Base-by-base conservation (phyloP, 352 stramenopile species). In the Chrysophaeum taylorii region DNA sequence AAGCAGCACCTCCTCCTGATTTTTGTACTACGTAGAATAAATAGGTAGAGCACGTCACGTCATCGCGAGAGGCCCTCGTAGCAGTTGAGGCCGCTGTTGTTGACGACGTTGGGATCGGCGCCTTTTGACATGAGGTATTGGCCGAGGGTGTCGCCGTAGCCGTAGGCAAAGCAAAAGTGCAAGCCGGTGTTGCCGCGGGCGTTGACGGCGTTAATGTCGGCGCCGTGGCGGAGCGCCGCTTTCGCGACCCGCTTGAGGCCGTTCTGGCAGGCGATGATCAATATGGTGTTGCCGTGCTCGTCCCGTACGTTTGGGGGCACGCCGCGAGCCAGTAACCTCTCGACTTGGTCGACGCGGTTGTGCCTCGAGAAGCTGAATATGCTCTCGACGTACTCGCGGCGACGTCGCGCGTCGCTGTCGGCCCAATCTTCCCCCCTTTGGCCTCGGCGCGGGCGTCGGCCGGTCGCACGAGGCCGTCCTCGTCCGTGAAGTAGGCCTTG, bases 211-310 rank as follows among this genome's bases (percentile, higher is more conserved):
- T 91, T 91, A 76, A 92, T 90, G 73, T 93, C 88, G 70, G 78
- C 80, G 33, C 85, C 86, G 53, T 83, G 80, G n/a, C 86, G 82
- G 35, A 94, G 76, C 29, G 84, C 84, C 31, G 89, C 78, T 75
- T 92, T 94, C 60, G 79, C 82, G 71, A 94, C 88, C 60, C 87
- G 86, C 76, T 92, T 92, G 71, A 91, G 84, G 48, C 87, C 87
- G 75, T 92, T 92, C 75, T 94, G 86, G 62, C 85, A 92, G 25
- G 84, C 85, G 57, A 92, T 88, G 36, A 79, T 81, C 38, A 92
- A 76, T 37, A 92, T 77, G 36, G 85, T 91, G 78, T 93, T 93
- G 33, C 86, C 87, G 42, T 88, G 80, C 29, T 72, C 63, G 69
- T 93, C 86, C 21, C 80, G 74, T 0, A 80, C 80, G 73, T 92